phyloP scores from a whole-genome alignment of 345 rosid genomes.

The Excoecaria agallocha region DNA sequence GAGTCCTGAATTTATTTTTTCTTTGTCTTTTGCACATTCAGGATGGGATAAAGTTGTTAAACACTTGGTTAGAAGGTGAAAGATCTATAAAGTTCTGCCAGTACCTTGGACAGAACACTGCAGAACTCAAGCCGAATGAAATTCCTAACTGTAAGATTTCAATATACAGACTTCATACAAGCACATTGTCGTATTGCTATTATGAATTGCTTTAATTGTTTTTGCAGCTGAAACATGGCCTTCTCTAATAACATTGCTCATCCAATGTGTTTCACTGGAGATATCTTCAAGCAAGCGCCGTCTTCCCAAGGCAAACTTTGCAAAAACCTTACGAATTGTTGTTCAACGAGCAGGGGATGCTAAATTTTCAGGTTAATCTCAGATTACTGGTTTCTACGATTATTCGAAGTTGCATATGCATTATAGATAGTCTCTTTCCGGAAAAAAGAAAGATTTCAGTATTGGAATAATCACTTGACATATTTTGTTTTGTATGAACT shows the following conservation, averaged over 20 bases:
- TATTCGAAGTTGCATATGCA: neutral
- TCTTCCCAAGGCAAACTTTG: slow-evolving; percentile 56
- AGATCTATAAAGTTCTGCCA: slow-evolving; percentile 59
- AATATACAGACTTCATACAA: neutral
- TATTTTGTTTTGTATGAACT: slow-evolving; percentile 8
- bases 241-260: slow-evolving; percentile 59
- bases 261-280: slow-evolving; percentile 68
- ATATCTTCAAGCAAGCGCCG: slow-evolving; percentile 70
- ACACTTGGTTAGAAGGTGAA: slow-evolving; percentile 77
- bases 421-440: neutral
- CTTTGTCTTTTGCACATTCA: slow-evolving; percentile 23
- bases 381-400: neutral
- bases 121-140: slow-evolving; percentile 57
- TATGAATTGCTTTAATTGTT: slow-evolving; percentile 26
- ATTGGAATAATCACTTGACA: neutral
- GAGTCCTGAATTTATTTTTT: neutral
- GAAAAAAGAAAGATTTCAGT: neutral
- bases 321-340: slow-evolving; percentile 63
- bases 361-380: slow-evolving; percentile 58
- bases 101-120: slow-evolving; percentile 61
- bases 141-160: slow-evolving; percentile 64
- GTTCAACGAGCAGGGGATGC: slow-evolving; percentile 71
- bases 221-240: slow-evolving; percentile 93
- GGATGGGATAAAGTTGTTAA: slow-evolving; percentile 86
- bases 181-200: neutral